Evolutionary conservation across 805 yeast genomes (phyloP), one percentile per base, ranked within the genome.

Genomic region (Naumovozyma castellii): DNA sequence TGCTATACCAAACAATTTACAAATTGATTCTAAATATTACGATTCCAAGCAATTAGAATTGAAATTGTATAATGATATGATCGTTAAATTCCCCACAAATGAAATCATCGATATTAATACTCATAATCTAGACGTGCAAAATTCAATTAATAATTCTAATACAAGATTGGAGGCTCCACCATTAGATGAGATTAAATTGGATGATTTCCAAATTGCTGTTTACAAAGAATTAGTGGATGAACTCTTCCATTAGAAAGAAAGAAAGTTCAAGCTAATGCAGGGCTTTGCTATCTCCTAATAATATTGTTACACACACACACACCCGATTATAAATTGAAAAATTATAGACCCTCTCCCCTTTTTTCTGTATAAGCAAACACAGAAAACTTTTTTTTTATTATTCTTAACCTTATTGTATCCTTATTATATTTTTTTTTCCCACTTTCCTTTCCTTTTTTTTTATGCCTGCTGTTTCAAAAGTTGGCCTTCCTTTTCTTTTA

Each of bases 1-100:
- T 67, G 88, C 92, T 0, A 82, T 81, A 19, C 66, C 61, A 17
- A 61, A 59, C 35, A 59, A 59, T 42, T 37, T 61, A 34, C 48
- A 49, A 1, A 57, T 61, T 34, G 60, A 57, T 34, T 37, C 48
- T 10, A 57, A 57, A 39, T 56, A 57, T 34, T 59, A 56, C 36
- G 53, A 55, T 36, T 33, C 38, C 12, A 49, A 54, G 17, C 48
- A 45, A 16, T 50, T 48, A 28, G 63, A 57, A 42, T 39, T 55
- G 20, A 44, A 47, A 19, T 44, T 57, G 48, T 55, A 53, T 41
- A 53, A 55, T 35, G 49, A 51, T 17, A 54, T 58, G 59, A 47
- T 56, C 47, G 48, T 48, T 36, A 49, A 49, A 35, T 49, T 39
- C 39, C 38, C 51, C 18, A 41, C 42, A 16, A 53, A 49, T 14